Conservation (phyloP, 2,329 filamentous ascomycete species). For the Aspergillus fumigatus region DNA sequence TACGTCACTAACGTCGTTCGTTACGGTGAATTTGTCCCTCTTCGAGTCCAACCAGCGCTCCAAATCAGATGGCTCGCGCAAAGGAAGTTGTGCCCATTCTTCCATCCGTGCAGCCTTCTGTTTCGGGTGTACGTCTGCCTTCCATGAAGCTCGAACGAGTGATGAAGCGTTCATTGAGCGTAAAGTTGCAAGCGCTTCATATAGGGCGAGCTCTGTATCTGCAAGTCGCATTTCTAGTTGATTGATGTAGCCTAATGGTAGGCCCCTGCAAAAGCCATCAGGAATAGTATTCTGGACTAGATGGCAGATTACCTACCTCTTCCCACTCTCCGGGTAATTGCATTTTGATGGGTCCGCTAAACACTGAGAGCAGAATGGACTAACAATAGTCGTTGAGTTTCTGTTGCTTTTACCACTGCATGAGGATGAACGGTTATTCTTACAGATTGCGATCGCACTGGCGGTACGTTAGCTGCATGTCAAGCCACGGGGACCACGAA, state of each 20-base stretch:
- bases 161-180: not conserved
- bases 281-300: not conserved
- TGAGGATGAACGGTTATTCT: not conserved
- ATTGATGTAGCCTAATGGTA: constrained; percentile 35
- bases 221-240: constrained; percentile 36
- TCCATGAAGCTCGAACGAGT: not conserved
- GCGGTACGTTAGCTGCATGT: not conserved
- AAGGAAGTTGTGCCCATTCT: constrained; percentile 3
- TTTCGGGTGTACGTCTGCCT: not conserved
- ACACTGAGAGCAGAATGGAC: constrained; percentile 15
- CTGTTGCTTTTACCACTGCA: not conserved
- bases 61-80: not conserved
- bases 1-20: not conserved
- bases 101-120: not conserved
- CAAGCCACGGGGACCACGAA: too few species aligned
- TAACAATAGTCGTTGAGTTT: constrained; percentile 1
- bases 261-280: constrained; percentile 6
- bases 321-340: constrained; percentile 16
- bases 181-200: constrained; percentile 14
- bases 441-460: constrained; percentile 18
- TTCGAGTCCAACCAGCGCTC: constrained; percentile 4
- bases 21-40: not conserved
- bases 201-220: constrained; percentile 26
- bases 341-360: constrained; percentile 7
- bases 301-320: constrained; percentile 6